phyloP scores from a whole-genome alignment of 129 eudicot genomes.

The Centaurea solstitialis region DNA sequence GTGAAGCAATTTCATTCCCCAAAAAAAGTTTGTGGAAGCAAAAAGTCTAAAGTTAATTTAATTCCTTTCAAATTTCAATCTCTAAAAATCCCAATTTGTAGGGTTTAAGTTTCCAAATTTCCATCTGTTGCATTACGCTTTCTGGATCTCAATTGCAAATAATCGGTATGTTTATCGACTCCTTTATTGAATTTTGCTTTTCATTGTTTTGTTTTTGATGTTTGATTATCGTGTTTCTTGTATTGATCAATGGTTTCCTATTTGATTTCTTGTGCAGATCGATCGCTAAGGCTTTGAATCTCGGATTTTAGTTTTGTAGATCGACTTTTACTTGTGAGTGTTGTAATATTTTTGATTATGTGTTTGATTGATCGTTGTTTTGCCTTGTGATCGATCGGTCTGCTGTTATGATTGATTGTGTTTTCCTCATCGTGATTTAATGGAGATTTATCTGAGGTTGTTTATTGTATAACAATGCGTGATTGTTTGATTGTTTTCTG shows the following conservation, averaged over 20 bases:
- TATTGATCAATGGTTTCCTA: neutral
- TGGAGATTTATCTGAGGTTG: neutral
- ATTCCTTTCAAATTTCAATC: too few relatives aligned
- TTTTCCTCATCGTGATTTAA: slow-evolving; percentile 2
- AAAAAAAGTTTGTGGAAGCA: too few relatives aligned
- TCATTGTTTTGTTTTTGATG: too few relatives aligned
- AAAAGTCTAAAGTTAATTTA: too few relatives aligned
- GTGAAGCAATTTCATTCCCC: too few relatives aligned
- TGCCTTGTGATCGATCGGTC: neutral
- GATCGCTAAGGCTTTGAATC: neutral
- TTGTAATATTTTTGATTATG: neutral
- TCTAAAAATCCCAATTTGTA: too few relatives aligned
- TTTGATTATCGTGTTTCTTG: neutral
- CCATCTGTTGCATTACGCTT: too few relatives aligned
- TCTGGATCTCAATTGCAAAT: too few relatives aligned
- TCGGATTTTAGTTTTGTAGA: neutral
- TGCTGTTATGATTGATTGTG: neutral
- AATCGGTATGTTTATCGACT: too few relatives aligned
- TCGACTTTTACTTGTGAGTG: slow-evolving; percentile 4
- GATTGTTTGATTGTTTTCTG: neutral
- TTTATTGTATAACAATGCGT: neutral
- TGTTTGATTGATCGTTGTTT: neutral
- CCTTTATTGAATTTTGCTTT: too few relatives aligned
- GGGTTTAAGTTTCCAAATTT: too few relatives aligned
- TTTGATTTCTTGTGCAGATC: slow-evolving; percentile 1